phyloP scores from a whole-genome alignment of 2,329 filamentous ascomycete species.

The Xylariaceae sp. region DNA sequence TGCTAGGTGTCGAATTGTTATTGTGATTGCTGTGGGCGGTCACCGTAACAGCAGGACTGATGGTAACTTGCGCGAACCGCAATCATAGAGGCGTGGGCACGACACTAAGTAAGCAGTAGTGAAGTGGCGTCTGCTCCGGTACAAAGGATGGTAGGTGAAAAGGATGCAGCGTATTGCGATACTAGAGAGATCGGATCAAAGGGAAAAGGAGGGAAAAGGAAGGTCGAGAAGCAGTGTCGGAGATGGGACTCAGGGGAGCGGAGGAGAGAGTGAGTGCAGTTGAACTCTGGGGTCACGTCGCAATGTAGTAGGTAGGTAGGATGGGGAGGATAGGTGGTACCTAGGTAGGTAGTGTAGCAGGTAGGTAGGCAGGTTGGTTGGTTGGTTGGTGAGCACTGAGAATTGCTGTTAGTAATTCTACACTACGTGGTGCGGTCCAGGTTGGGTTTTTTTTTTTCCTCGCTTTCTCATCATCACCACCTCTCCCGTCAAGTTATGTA shows the following conservation, averaged over 20 bases:
- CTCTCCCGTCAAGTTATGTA: neutral
- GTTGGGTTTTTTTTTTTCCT: neutral
- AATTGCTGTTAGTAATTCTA: neutral
- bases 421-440: neutral
- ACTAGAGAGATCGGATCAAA: slow-evolving; percentile 4
- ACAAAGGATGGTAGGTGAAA: slow-evolving; percentile 6
- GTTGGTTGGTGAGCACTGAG: too few species aligned
- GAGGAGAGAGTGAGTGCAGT: neutral
- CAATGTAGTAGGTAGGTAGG: slow-evolving; percentile 1
- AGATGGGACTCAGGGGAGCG: slow-evolving; percentile 11
- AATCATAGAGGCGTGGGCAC: slow-evolving; percentile 7
- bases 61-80: slow-evolving; percentile 2
- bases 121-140: slow-evolving; percentile 1
- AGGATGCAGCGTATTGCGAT: slow-evolving; percentile 8
- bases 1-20: slow-evolving; percentile 3
- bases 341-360: neutral
- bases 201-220: slow-evolving; percentile 5
- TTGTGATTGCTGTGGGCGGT: slow-evolving; percentile 1
- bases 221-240: slow-evolving; percentile 2
- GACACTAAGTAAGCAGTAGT: slow-evolving; percentile 1
- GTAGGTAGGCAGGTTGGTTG: neutral
- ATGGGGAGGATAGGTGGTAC: neutral
- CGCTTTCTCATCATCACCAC: neutral
- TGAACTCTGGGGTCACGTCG: slow-evolving; percentile 12
- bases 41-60: neutral